Base-by-base conservation (phyloP, 441 rosid species). In the Gossypium lobatum region DNA sequence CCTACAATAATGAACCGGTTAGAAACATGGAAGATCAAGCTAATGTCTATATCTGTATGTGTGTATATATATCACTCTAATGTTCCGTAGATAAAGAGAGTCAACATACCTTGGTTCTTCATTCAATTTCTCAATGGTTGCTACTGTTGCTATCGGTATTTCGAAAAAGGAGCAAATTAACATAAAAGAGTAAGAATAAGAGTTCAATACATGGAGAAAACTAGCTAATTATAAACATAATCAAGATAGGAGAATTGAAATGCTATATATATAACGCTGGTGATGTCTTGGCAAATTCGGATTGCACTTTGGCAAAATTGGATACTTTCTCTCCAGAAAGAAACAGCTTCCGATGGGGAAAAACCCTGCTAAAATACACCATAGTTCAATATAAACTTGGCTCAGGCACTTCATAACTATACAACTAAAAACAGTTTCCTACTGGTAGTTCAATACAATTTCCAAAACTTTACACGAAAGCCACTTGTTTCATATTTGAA, bases 401-500 rank as follows among this genome's bases (percentile, higher is more conserved):
- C 67, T 64, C 45, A 20, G 31, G 61, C 37, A 62, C 57, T 65
- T 64, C 76, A 55, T 2, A 39, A 61, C 53, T 23, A 58, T 70
- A 60, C 73, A 52, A 42, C 39, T 70, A 60, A 73, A 45, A 50
- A 52, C 70, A 64, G 54, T 52, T 48, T 61, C 52, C 17, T 62
- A 46, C 9, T 20, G 16, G 28, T 26, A 5, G 45, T 23, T 76
- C 50, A 62, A 14, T 65, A 13, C 23, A 57, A 50, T 46, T 75
- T 31, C 52, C 50, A 37, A 39, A 55, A 26, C 25, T 39, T 45
- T 46, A 21, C 21, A 58, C 8, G 37, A 55, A 70, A 53, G 65
- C 61, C 64, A 39, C 20, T 7, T 34, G 57, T 67, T 64, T 83
- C 75, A 89, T 81, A 89, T 89, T 79, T 89, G 85, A 69, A 88